A percentile compares a stretch with the other conserved stretches of the same genome.
phyloP scores from a whole-genome alignment of 306 rosid genomes.

The Cucurbita argyrosperma region DNA sequence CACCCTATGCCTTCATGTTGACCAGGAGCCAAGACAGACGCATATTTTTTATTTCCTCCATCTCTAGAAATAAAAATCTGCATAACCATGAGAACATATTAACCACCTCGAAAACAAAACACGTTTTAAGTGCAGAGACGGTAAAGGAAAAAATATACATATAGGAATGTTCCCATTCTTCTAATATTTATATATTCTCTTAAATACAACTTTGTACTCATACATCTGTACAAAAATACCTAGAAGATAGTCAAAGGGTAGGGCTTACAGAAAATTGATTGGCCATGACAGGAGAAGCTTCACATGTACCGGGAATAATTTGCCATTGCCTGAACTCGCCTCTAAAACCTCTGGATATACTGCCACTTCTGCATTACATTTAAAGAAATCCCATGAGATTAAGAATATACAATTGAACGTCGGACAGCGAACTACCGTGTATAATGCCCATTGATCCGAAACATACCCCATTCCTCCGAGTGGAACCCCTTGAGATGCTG shows the following conservation, averaged over 20 bases:
- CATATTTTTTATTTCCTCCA: conserved; percentile 72
- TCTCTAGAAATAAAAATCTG: conserved; percentile 94
- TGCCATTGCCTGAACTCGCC: conserved; percentile 98
- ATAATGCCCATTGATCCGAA: neutral
- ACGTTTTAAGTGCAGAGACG: neutral
- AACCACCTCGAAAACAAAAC: conserved; percentile 1
- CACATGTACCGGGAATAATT: conserved; percentile 76
- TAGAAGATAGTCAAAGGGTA: conserved; percentile 6
- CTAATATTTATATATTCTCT: neutral
- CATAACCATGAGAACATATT: conserved; percentile 17
- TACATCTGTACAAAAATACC: neutral
- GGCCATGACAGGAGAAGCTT: conserved; percentile 90
- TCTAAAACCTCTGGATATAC: conserved; percentile 98
- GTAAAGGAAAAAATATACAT: neutral
- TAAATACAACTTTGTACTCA: neutral
- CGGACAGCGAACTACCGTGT: neutral
- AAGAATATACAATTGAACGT: neutral
- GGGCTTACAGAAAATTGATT: conserved; percentile 84
- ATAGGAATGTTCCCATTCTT: neutral
- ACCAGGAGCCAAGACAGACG: conserved; percentile 97
- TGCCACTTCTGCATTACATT: conserved; percentile 64
- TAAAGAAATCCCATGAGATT: conserved; percentile 10
- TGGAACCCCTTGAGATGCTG: conserved; percentile 98
- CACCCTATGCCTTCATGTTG: conserved; percentile 96
- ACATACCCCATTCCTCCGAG: conserved; percentile 99